These are phyloP conservation scores for Lachnellula arida DNA, from an alignment of 2,329 filamentous ascomycete species.

Conservation along the genomic window DNA sequence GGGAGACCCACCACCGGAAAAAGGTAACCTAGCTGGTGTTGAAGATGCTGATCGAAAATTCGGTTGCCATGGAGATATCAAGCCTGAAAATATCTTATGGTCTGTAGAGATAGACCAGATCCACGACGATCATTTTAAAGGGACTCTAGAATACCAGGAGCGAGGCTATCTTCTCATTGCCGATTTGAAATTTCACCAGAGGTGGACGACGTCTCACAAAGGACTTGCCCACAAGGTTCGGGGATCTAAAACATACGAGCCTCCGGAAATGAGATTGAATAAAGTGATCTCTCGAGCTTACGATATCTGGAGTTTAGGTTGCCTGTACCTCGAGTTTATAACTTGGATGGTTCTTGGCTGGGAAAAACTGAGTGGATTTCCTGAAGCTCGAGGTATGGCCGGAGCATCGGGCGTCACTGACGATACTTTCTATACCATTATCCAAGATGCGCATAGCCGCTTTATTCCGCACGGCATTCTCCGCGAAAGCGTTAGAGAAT, in stretches of 20 bases:
- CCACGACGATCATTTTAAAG: background rate
- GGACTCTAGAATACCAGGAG: background rate
- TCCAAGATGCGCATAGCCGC: background rate
- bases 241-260: conserved; percentile 31
- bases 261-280: conserved; percentile 32
- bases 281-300: conserved; percentile 12
- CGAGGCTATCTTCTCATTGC: conserved; percentile 29
- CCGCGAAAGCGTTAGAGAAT: conserved; percentile 2
- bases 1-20: background rate
- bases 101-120: conserved; percentile 13
- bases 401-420: background rate
- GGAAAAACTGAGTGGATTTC: conserved; percentile 2
- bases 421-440: background rate
- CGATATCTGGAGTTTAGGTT: conserved; percentile 31
- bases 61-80: conserved; percentile 37
- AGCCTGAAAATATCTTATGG: conserved; percentile 36
- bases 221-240: no score
- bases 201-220: no score
- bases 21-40: background rate
- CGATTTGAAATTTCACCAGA: conserved; percentile 33
- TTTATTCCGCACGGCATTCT: conserved; percentile 3
- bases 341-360: conserved; percentile 26
- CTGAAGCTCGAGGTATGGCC: background rate
- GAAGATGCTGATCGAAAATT: conserved; percentile 16
- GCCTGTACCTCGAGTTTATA: conserved; percentile 27